A percentile compares a stretch with the other conserved stretches of the same genome.
These are phyloP conservation scores for Suillus subalutaceus DNA, from an alignment of 768 basidiomycete species.

Conservation along the genomic window DNA sequence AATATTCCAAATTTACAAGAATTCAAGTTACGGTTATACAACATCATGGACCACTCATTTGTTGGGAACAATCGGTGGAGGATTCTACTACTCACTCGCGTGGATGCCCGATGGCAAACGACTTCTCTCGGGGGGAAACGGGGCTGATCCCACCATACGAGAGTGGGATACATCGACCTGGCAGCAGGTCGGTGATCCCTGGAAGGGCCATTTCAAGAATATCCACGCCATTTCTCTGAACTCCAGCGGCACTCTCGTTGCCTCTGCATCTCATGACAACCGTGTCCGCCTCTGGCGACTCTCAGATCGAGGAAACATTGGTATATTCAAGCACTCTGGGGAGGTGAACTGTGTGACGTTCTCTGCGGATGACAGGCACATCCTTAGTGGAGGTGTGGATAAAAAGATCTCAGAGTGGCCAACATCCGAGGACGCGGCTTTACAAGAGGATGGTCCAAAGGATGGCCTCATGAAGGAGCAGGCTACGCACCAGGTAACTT, in stretches of 20 bases:
- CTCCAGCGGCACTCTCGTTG: conserved; percentile 29
- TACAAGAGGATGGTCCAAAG: neutral
- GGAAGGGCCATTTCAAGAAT: neutral
- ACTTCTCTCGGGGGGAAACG: neutral
- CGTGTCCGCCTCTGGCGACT: conserved; percentile 33
- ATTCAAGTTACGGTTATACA: no score
- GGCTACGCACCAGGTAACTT: neutral
- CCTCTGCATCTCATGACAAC: conserved; percentile 33
- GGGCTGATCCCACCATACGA: neutral
- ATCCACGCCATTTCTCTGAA: neutral
- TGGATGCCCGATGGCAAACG: neutral
- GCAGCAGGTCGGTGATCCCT: neutral
- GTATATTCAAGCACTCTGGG: neutral
- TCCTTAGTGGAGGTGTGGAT: neutral
- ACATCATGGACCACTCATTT: neutral
- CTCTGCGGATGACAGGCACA: neutral
- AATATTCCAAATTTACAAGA: neutral
- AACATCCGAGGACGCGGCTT: neutral
- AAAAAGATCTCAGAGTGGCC: neutral
- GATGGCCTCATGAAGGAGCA: neutral
- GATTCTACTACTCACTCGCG: neutral
- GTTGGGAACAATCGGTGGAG: neutral
- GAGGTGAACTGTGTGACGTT: neutral
- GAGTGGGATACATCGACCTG: neutral
- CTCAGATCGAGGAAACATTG: neutral